Percentiles rank a stretch among this genome's conserved stretches.
Evolutionary conservation across 2,329 filamentous ascomycete genomes (phyloP).

Genomic region (Didymellaceae sp.): DNA sequence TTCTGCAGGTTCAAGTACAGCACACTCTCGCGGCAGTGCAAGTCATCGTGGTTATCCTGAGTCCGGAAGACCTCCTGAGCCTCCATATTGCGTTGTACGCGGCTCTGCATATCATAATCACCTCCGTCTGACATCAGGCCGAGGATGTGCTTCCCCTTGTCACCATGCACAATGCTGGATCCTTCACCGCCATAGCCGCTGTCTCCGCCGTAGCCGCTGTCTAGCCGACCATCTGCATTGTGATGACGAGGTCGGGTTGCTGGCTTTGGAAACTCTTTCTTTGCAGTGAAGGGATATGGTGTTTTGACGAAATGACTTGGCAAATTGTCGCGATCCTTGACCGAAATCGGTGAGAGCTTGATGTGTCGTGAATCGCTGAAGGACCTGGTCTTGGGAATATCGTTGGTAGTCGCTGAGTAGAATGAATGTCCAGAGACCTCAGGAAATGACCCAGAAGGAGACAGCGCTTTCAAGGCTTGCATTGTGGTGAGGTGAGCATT

Average conservation of each 20-base stretch:
- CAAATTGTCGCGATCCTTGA: slow-evolving; percentile 24
- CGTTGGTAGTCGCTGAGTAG: slow-evolving; percentile 6
- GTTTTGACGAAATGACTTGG: slow-evolving; percentile 37
- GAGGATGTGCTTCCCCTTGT: slow-evolving; percentile 34
- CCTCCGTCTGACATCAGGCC: slow-evolving; percentile 24
- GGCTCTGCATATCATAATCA: slow-evolving; percentile 23
- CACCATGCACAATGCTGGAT: slow-evolving; percentile 12
- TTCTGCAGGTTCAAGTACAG: slow-evolving; percentile 27
- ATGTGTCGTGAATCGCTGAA: slow-evolving; percentile 29
- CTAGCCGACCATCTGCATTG: slow-evolving; percentile 5
- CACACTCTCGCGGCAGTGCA: slow-evolving; percentile 16
- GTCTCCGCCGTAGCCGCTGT: slow-evolving; percentile 10
- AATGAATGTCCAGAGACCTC: slow-evolving; percentile 16
- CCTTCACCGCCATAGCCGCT: slow-evolving; percentile 13
- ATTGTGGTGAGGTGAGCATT: slow-evolving; percentile 40
- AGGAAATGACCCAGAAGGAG: slow-evolving; percentile 22
- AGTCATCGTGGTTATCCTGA: not conserved
- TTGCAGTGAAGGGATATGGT: slow-evolving; percentile 35
- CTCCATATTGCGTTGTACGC: slow-evolving; percentile 29
- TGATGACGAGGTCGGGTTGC: slow-evolving; percentile 25
- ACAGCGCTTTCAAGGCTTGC: slow-evolving; percentile 34
- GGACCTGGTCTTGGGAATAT: slow-evolving; percentile 20
- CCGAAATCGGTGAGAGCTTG: slow-evolving; percentile 24
- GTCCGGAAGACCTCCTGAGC: slow-evolving; percentile 25
- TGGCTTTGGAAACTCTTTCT: slow-evolving; percentile 36